Conservation (phyloP, 1,284 basidiomycete genomes). For the Apiotrichum domesticum region DNA sequence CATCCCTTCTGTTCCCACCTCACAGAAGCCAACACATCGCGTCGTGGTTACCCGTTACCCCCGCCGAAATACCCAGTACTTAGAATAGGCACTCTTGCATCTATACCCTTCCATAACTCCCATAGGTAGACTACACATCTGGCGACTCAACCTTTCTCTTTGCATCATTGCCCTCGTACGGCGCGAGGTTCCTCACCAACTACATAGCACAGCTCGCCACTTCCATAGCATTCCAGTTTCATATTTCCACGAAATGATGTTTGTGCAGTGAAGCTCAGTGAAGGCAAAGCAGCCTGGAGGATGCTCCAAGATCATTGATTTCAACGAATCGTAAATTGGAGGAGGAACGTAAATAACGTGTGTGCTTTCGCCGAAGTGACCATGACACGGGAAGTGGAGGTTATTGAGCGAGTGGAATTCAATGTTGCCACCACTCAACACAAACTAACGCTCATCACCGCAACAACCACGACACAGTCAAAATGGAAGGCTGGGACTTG, state of each 20-base stretch:
- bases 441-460: neutral
- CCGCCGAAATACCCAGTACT: slow-evolving; percentile 17
- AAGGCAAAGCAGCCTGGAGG: too few species aligned
- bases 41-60: slow-evolving; percentile 3
- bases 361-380: too few species aligned
- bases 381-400: neutral
- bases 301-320: too few species aligned
- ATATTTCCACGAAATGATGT: slow-evolving; percentile 4
- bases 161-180: slow-evolving; percentile 13
- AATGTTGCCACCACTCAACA: neutral
- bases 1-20: neutral
- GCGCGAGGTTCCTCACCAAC: slow-evolving; percentile 11
- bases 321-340: too few species aligned
- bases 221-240: slow-evolving; percentile 19
- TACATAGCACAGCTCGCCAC: slow-evolving; percentile 7
- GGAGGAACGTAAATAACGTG: too few species aligned
- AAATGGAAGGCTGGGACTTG: slow-evolving; percentile 44
- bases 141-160: neutral
- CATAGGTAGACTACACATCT: slow-evolving; percentile 13
- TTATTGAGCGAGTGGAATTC: neutral
- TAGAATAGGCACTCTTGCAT: slow-evolving; percentile 22
- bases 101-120: slow-evolving; percentile 21
- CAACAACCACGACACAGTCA: neutral
- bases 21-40: too few species aligned
- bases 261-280: slow-evolving; percentile 5